Conservation (phyloP, 2,329 filamentous ascomycete genomes). For the Trichoderma sp. region DNA sequence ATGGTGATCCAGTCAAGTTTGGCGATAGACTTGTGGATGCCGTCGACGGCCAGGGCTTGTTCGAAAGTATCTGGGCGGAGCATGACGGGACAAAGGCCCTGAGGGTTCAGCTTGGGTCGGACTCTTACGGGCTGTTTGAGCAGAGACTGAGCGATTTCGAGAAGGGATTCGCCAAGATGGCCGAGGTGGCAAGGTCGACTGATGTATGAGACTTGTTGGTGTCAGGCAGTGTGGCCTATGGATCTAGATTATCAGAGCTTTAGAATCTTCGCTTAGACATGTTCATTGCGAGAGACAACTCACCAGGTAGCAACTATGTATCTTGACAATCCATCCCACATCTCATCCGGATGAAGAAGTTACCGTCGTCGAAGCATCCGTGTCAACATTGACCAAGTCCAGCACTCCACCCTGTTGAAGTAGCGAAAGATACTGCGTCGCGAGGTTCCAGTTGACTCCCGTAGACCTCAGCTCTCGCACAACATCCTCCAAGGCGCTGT, state of each 20-base stretch:
- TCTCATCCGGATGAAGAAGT: slow-evolving; percentile 14
- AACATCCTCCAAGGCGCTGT: slow-evolving; percentile 18
- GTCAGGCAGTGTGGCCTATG: background rate
- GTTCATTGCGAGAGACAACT: no score
- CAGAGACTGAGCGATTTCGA: background rate
- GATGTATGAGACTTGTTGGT: slow-evolving; percentile 1
- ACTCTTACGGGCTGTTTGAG: slow-evolving; percentile 6
- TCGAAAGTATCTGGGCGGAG: background rate
- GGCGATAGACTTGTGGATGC: slow-evolving; percentile 18
- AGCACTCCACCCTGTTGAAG: slow-evolving; percentile 13
- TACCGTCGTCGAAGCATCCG: background rate
- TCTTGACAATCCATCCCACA: no score
- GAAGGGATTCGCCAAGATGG: slow-evolving; percentile 2
- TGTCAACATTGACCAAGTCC: background rate
- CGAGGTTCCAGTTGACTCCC: slow-evolving; percentile 4
- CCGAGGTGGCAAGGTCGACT: slow-evolving; percentile 1
- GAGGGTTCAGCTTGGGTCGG: slow-evolving; percentile 8
- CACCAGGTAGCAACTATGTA: no score
- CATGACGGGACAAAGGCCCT: slow-evolving; percentile 14
- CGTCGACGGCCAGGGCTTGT: slow-evolving; percentile 10
- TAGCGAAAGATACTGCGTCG: slow-evolving; percentile 12
- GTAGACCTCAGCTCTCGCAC: background rate
- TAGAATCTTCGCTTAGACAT: no score
- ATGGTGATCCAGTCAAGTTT: slow-evolving; percentile 11
- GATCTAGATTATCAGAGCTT: no score